These are phyloP conservation scores for Calonectria leucothoes DNA, from an alignment of 2,329 filamentous ascomycete genomes.

Conservation along the genomic window DNA sequence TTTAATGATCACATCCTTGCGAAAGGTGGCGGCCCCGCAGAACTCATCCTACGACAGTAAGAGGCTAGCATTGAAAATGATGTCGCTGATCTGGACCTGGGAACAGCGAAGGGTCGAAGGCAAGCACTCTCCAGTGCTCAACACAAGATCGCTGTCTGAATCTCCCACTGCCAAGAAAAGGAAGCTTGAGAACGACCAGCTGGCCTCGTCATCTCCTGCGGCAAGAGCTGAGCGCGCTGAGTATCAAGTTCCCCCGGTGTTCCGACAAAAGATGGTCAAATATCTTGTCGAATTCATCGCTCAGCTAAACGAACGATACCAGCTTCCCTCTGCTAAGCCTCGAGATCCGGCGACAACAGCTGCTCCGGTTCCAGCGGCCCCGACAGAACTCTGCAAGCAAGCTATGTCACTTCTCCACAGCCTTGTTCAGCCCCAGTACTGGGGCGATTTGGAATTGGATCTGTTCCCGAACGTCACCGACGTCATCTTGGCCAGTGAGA, in stretches of 20 bases:
- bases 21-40: conserved; percentile 86
- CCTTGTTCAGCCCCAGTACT: conserved; percentile 86
- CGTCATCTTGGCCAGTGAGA: conserved; percentile 84
- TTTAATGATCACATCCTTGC: conserved; percentile 87
- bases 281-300: conserved; percentile 97
- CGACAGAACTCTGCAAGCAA: conserved; percentile 86
- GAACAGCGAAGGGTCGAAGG: conserved; percentile 84
- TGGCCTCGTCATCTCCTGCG: conserved; percentile 66
- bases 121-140: conserved; percentile 47
- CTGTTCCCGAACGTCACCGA: conserved; percentile 92
- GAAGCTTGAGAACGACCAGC: conserved; percentile 74
- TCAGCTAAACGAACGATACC: conserved; percentile 86
- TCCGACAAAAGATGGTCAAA: conserved; percentile 86
- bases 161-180: conserved; percentile 82
- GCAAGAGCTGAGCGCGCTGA: conserved; percentile 67
- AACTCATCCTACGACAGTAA: conserved; percentile 92
- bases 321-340: conserved; percentile 76
- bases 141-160: conserved; percentile 61
- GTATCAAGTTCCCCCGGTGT: conserved; percentile 74
- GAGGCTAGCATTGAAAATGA: conserved; percentile 89
- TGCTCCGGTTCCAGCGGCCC: conserved; percentile 61
- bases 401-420: conserved; percentile 85
- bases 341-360: conserved; percentile 63
- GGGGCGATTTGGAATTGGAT: conserved; percentile 92
- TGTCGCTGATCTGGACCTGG: conserved; percentile 92